These are phyloP conservation scores for Plasmodium billcollinsi DNA, from an alignment of 169 alveolate genomes.

Conservation along the genomic window DNA sequence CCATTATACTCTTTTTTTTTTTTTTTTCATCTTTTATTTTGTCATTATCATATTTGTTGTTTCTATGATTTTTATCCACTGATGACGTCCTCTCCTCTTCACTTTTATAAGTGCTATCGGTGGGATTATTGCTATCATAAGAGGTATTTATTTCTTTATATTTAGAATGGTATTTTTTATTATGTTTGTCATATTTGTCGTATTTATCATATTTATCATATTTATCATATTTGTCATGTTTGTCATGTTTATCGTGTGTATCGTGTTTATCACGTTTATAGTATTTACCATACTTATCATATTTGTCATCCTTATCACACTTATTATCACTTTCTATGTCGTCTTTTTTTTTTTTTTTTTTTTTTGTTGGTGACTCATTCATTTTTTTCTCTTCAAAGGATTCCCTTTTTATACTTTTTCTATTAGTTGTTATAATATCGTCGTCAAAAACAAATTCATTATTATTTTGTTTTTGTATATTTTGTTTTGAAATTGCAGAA, in stretches of 20 bases:
- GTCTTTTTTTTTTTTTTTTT: conserved; percentile 37
- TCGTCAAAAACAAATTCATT: conserved; percentile 40
- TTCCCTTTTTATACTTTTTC: conserved; percentile 41
- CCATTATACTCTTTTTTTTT: neutral
- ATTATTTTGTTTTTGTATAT: conserved; percentile 8
- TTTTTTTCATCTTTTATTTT: neutral
- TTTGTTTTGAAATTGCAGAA: conserved; percentile 20
- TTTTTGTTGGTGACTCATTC: neutral
- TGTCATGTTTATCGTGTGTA: neutral
- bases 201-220: too few relatives aligned
- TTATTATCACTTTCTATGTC: conserved; percentile 1
- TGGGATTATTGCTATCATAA: too few relatives aligned
- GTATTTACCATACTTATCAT: neutral
- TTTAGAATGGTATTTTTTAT: too few relatives aligned
- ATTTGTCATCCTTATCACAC: neutral
- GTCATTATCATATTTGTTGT: neutral
- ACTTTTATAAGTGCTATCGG: too few relatives aligned
- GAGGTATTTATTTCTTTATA: too few relatives aligned
- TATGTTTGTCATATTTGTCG: too few relatives aligned
- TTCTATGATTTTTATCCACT: neutral
- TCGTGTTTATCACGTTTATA: too few relatives aligned
- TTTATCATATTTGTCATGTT: neutral
- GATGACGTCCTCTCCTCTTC: too few relatives aligned
- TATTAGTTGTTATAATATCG: conserved; percentile 6
- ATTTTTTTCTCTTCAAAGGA: conserved; percentile 15